Conservation (phyloP, 768 basidiomycete genomes). For the Arthromyces matolae region DNA sequence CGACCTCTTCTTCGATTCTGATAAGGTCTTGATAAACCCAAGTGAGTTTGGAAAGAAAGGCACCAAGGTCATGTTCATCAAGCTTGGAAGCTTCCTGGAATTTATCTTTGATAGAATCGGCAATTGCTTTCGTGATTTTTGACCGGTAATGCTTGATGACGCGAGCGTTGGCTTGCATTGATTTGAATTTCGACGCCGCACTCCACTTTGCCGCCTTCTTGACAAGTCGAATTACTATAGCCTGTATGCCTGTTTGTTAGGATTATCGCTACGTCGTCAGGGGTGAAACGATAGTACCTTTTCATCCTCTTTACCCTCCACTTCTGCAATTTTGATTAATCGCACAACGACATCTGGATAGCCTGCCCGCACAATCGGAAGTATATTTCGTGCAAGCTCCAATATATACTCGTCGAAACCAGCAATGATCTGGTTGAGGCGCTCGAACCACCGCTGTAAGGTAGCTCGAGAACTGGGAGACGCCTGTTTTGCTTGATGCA, state of each 20-base stretch:
- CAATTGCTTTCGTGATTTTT: constrained; percentile 79
- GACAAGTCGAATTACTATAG: constrained; percentile 89
- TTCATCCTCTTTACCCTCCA: constrained; percentile 91
- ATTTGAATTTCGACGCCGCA: constrained; percentile 89
- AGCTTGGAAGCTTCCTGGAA: constrained; percentile 67
- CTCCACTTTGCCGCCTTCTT: constrained; percentile 92
- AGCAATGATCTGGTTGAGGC: constrained; percentile 72
- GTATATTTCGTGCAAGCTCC: constrained; percentile 70
- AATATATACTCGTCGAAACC: constrained; percentile 85
- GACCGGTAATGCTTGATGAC: constrained; percentile 94
- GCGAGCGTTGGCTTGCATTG: constrained; percentile 89
- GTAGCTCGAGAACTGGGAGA: constrained; percentile 64
- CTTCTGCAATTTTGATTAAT: constrained; percentile 88
- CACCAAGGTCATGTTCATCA: constrained; percentile 59
- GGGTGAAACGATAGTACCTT: constrained; percentile 58
- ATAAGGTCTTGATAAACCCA: constrained; percentile 97
- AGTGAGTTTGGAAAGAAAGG: constrained; percentile 71
- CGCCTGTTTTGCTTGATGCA: constrained; percentile 89
- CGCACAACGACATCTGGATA: constrained; percentile 86
- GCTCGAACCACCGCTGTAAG: constrained; percentile 77
- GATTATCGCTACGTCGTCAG: not conserved
- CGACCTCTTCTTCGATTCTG: constrained; percentile 86
- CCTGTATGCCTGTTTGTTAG: constrained; percentile 41
- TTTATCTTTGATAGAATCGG: constrained; percentile 66
- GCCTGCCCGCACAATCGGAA: constrained; percentile 76